Evolutionary conservation across 2,329 filamentous ascomycete genomes (phyloP).

Genomic region (Laburnicola sp.): DNA sequence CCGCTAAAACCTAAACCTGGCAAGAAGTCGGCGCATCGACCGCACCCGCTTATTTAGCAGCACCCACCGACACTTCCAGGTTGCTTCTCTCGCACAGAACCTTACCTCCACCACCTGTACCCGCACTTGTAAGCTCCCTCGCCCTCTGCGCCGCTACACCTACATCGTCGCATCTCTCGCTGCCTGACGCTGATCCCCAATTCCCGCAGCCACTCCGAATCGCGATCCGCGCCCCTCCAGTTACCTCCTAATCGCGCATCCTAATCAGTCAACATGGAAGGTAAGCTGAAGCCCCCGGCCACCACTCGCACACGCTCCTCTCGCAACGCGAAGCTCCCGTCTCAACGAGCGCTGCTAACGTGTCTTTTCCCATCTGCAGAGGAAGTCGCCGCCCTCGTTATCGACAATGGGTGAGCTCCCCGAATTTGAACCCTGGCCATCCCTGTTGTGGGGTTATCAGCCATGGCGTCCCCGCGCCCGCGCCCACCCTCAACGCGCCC

Average conservation of each 20-base stretch:
- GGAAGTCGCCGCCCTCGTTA: slow-evolving; percentile 99
- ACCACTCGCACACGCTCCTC: slow-evolving; percentile 22
- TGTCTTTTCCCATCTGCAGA: slow-evolving; percentile 62
- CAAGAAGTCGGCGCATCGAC: slow-evolving; percentile 34
- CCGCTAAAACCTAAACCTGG: slow-evolving; percentile 44
- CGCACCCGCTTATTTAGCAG: slow-evolving; percentile 48
- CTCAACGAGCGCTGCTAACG: slow-evolving; percentile 44
- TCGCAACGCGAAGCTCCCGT: slow-evolving; percentile 24
- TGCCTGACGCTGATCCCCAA: slow-evolving; percentile 32
- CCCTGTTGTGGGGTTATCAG: slow-evolving; percentile 45
- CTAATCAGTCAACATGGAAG: slow-evolving; percentile 63
- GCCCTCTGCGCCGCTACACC: slow-evolving; percentile 30
- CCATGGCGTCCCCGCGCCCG: slow-evolving; percentile 28
- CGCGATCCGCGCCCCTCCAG: slow-evolving; percentile 35
- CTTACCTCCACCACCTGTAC: slow-evolving; percentile 43
- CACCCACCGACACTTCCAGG: slow-evolving; percentile 39
- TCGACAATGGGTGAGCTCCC: slow-evolving; percentile 99
- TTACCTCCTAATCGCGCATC: slow-evolving; percentile 42
- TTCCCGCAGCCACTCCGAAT: slow-evolving; percentile 36
- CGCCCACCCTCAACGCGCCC: slow-evolving; percentile 25
- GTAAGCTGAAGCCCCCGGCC: slow-evolving; percentile 54
- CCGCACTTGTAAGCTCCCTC: slow-evolving; percentile 24
- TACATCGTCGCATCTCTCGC: slow-evolving; percentile 22
- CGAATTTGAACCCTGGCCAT: slow-evolving; percentile 39
- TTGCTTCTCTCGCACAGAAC: slow-evolving; percentile 43